These are phyloP conservation scores for Cryptococcus jaspeensis DNA, from an alignment of 1,284 basidiomycete genomes.

Conservation along the genomic window DNA sequence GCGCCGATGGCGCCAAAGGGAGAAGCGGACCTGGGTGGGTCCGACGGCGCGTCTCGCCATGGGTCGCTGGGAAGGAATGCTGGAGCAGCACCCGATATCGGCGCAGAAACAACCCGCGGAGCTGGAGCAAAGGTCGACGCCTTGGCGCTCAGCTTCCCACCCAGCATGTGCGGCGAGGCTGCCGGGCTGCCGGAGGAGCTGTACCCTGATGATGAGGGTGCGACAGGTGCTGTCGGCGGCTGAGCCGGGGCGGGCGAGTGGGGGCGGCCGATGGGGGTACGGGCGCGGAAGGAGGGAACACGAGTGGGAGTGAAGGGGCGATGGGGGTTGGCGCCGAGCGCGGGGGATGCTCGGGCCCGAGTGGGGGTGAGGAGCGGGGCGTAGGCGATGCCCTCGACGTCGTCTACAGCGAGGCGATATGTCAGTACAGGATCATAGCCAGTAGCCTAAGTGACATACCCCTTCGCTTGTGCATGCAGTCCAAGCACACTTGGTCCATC, in stretches of 20 bases:
- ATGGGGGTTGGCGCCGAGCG: constrained; percentile 26
- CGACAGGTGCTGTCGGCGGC: constrained; percentile 52
- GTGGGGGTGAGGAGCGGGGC: constrained; percentile 44
- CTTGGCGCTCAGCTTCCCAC: constrained; percentile 68
- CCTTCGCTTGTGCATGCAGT: constrained; percentile 50
- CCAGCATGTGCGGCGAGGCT: constrained; percentile 59
- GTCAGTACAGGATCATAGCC: neutral
- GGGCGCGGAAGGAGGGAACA: constrained; percentile 46
- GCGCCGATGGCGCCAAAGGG: constrained; percentile 57
- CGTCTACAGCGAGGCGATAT: constrained; percentile 30
- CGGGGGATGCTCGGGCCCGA: constrained; percentile 35
- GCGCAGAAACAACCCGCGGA: constrained; percentile 66
- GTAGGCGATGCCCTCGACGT: constrained; percentile 46
- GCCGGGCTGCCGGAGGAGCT: constrained; percentile 56
- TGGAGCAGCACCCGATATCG: constrained; percentile 50
- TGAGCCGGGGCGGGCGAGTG: constrained; percentile 34
- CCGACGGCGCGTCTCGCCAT: constrained; percentile 39
- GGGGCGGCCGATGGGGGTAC: constrained; percentile 44
- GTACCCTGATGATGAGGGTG: constrained; percentile 60
- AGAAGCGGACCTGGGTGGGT: constrained; percentile 36
- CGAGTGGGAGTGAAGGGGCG: constrained; percentile 50
- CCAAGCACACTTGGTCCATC: constrained; percentile 51
- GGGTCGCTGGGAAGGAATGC: constrained; percentile 55
- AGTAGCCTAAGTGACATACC: constrained; percentile 54
- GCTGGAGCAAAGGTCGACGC: constrained; percentile 67